Conservation (phyloP, 768 basidiomycete species). For the Chalciporus sphaerocephalus region DNA sequence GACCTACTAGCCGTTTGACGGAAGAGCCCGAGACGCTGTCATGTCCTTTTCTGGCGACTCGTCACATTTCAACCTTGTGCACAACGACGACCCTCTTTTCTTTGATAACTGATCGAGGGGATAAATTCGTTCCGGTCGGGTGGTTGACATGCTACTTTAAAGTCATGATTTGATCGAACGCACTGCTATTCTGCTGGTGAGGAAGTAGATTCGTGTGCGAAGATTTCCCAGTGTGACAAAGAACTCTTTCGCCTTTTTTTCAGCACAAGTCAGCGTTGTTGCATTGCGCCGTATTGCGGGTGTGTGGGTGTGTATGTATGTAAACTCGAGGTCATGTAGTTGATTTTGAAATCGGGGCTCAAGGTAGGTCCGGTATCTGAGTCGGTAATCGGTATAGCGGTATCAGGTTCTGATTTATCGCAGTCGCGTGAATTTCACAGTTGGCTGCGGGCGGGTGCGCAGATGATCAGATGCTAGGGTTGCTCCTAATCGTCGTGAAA, state of each 20-base stretch:
- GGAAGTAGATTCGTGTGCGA: neutral
- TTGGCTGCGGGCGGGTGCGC: too few relatives aligned
- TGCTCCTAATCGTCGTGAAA: too few relatives aligned
- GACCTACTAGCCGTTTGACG: slow-evolving; percentile 6
- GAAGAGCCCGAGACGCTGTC: neutral
- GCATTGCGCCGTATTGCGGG: too few relatives aligned
- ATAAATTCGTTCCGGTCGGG: neutral
- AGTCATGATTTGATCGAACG: neutral
- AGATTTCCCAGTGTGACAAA: neutral
- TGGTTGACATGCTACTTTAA: neutral
- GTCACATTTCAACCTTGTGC: slow-evolving; percentile 15
- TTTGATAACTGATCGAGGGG: neutral
- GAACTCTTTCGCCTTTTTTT: too few relatives aligned
- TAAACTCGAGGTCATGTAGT: neutral
- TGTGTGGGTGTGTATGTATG: neutral
- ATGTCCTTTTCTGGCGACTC: neutral
- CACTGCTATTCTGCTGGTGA: neutral
- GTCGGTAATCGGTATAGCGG: too few relatives aligned
- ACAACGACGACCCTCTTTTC: slow-evolving; percentile 10
- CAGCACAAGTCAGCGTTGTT: too few relatives aligned
- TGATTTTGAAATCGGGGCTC: slow-evolving; percentile 1
- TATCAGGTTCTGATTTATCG: too few relatives aligned
- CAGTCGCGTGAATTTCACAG: too few relatives aligned
- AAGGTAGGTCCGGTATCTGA: neutral
- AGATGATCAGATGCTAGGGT: too few relatives aligned